These are phyloP conservation scores for Endoconidiophora laricicola DNA, from an alignment of 2,329 filamentous ascomycete species.

Conservation along the genomic window DNA sequence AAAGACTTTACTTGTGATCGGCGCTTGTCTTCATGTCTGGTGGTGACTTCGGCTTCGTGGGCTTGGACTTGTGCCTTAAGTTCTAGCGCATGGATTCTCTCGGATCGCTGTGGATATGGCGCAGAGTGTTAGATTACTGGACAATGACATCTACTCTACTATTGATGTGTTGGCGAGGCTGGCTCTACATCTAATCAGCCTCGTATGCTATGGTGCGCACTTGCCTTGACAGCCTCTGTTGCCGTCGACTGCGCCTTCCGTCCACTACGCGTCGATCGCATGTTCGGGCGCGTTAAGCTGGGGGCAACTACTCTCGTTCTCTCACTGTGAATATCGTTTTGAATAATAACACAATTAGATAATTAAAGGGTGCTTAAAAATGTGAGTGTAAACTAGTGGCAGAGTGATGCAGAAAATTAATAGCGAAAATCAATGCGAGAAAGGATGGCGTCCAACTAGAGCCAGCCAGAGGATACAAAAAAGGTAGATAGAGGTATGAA, in stretches of 20 bases:
- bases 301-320: not conserved
- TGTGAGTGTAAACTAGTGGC: not conserved
- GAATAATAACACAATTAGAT: no score
- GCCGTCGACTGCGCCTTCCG: conserved; percentile 8
- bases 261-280: conserved; percentile 10
- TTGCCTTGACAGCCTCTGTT: conserved; percentile 8
- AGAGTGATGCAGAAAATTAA: not conserved
- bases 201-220: not conserved
- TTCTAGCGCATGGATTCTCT: conserved; percentile 18
- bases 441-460: not conserved
- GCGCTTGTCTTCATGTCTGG: conserved; percentile 60
- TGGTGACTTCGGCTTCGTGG: conserved; percentile 50
- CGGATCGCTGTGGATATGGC: conserved; percentile 4
- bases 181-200: not conserved
- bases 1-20: conserved; percentile 51
- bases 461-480: no score
- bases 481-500: no score
- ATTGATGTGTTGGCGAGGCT: not conserved
- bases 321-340: no score
- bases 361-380: not conserved
- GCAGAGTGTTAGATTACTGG: not conserved
- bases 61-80: conserved; percentile 49
- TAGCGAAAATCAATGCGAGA: not conserved
- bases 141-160: not conserved
- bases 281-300: conserved; percentile 6